Conservation (phyloP, 1,284 basidiomycete species). For the Boletus sp. region DNA sequence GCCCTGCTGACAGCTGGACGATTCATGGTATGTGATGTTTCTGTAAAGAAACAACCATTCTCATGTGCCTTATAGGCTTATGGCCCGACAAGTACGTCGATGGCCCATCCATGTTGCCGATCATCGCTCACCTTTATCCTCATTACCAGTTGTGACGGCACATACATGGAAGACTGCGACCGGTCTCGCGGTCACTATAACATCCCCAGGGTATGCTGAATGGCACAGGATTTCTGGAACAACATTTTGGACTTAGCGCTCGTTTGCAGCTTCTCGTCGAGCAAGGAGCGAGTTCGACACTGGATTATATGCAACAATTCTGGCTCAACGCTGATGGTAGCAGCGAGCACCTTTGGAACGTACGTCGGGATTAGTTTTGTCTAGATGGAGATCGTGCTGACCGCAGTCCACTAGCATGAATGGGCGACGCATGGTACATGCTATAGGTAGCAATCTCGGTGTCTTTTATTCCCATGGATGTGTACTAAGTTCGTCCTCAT, state of each 20-base stretch:
- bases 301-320: conserved; percentile 65
- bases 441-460: conserved; percentile 44
- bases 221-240: too few species aligned
- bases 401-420: conserved; percentile 48
- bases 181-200: conserved; percentile 57
- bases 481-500: not conserved
- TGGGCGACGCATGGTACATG: conserved; percentile 77
- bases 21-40: conserved; percentile 56
- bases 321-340: conserved; percentile 66
- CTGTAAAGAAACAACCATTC: not conserved
- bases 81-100: conserved; percentile 67
- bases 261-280: conserved; percentile 49
- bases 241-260: not conserved
- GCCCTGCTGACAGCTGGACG: conserved; percentile 69
- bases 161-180: conserved; percentile 65
- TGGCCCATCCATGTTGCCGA: not conserved
- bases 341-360: conserved; percentile 72
- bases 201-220: conserved; percentile 44
- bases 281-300: conserved; percentile 59
- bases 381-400: conserved; percentile 1
- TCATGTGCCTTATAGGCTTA: conserved; percentile 43
- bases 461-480: not conserved
- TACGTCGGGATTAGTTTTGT: conserved; percentile 28
- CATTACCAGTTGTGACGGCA: conserved; percentile 61
- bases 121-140: not conserved